phyloP scores from a whole-genome alignment of 2,329 filamentous ascomycete genomes.

The Sphaerulina vaccinii region DNA sequence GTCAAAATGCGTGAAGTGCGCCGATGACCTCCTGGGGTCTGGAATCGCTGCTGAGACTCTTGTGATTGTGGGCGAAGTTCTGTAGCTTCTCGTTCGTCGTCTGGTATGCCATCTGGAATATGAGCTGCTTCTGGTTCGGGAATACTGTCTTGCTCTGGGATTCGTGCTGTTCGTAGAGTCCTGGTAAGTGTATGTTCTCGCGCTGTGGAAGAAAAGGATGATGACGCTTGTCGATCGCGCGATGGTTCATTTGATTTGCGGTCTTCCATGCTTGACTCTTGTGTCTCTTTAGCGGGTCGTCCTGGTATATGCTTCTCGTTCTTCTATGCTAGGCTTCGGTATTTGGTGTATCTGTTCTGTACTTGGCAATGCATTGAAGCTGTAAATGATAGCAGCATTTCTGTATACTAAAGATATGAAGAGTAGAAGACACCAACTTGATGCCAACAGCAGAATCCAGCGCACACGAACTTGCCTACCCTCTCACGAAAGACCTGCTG shows the following conservation, averaged over 20 bases:
- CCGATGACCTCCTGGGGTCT: neutral
- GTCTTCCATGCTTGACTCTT: neutral
- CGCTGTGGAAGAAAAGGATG: too few relatives aligned
- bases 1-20: constrained; percentile 12
- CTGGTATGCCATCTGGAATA: constrained; percentile 18
- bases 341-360: too few relatives aligned
- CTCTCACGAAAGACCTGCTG: too few relatives aligned
- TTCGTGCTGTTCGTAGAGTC: neutral
- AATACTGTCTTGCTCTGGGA: constrained; percentile 11
- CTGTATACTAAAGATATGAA: too few relatives aligned
- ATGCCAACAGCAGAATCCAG: too few relatives aligned
- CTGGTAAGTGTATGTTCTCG: neutral
- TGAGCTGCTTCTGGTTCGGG: constrained; percentile 31
- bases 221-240: neutral
- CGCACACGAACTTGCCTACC: too few relatives aligned
- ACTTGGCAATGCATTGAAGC: too few relatives aligned
- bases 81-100: constrained; percentile 38
- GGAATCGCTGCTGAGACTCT: neutral
- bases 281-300: too few relatives aligned
- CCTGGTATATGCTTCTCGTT: too few relatives aligned
- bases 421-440: too few relatives aligned
- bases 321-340: too few relatives aligned
- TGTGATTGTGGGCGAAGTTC: constrained; percentile 27
- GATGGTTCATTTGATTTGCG: neutral
- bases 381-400: too few relatives aligned